Evolutionary conservation across 768 basidiomycete species (phyloP), one percentile per base, ranked within the genome.

Genomic region (Podaxis carcinomalis): DNA sequence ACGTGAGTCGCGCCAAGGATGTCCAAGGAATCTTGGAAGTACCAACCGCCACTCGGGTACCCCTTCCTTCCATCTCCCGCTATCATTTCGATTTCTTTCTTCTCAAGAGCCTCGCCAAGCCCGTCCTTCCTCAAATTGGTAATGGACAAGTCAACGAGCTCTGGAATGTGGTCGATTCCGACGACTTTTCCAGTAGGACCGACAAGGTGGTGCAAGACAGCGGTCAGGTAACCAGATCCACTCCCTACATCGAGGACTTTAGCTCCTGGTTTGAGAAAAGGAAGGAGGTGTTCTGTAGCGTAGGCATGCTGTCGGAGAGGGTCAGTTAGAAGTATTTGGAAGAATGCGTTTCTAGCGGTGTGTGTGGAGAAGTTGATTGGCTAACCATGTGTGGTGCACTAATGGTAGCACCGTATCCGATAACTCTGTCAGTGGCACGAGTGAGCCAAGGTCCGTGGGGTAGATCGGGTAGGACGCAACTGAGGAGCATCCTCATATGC

Each of bases 371-470:
- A 50, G n/a, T 21, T 27, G 28, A 5, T 32, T 44, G 68, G 68
- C 69, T 56, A n/a, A 89, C 90, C 95, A 98, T 98, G 70, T 99
- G 96, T 1, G 96, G 96, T 0, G 96, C 96, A 40, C 90, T 93
- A 63, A 99, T 98, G 0, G 96, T 99, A 13, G 95, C 95, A 11
- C 86, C 88, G 68, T 89, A 82, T 1, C 91, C 90, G 55, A 95
- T 94, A 16, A 79, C 62, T 70, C 90, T 91, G 67, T 37, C 62
- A 62, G n/a, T 44, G 35, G 37, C 21, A 11, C 16, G 44, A 42
- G 32, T 40, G 21, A 63, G 57, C 44, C 47, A 39, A 50, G 53
- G 28, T 23, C 16, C 37, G 5, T 32, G 11, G n/a, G 32, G 16
- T 10, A 28, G 5, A 50, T 49, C 51, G 51, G 62, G 36, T 9